Conservation (phyloP, 768 basidiomycete genomes). For the Austroboletus festivus region DNA sequence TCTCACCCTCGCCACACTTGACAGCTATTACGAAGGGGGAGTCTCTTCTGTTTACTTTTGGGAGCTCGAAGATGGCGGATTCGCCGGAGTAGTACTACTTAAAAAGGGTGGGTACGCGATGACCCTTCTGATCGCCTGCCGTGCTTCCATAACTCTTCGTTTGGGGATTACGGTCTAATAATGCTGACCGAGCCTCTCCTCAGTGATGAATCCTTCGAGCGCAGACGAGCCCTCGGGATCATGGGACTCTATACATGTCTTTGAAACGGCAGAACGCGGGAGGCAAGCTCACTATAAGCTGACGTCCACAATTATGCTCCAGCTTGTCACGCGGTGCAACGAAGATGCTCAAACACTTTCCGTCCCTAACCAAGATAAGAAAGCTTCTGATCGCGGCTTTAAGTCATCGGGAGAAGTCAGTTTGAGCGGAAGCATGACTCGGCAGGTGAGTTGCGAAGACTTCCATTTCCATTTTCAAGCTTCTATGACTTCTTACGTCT, state of each 20-base stretch:
- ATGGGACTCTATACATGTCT: conserved; percentile 99
- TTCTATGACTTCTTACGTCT: conserved; percentile 9
- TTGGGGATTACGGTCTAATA: not conserved
- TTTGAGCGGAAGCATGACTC: conserved; percentile 94
- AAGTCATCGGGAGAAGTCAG: conserved; percentile 74
- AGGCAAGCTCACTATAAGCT: conserved; percentile 95
- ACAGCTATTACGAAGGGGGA: conserved; percentile 96
- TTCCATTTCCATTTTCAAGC: conserved; percentile 2
- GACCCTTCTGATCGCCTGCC: not conserved
- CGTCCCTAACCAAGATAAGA: conserved; percentile 31
- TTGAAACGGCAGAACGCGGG: conserved; percentile 89
- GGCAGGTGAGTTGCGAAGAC: conserved; percentile 63
- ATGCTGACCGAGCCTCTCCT: conserved; percentile 4
- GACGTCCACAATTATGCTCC: conserved; percentile 96
- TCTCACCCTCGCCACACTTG: conserved; percentile 1
- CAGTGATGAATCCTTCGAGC: conserved; percentile 59
- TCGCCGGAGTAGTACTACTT: conserved; percentile 93
- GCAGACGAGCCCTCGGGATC: conserved; percentile 71
- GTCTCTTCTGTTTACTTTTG: conserved; percentile 96
- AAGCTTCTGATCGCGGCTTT: conserved; percentile 42
- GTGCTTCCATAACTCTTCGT: conserved; percentile 3
- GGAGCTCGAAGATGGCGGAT: conserved; percentile 95
- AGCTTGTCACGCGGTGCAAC: conserved; percentile 60
- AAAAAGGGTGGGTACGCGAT: conserved; percentile 72
- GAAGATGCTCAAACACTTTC: conserved; percentile 21